A percentile compares a stretch with the other conserved stretches of the same genome.
Conservation (phyloP, 2,329 filamentous ascomycete genomes). For the Chaetothyriales sp. region DNA sequence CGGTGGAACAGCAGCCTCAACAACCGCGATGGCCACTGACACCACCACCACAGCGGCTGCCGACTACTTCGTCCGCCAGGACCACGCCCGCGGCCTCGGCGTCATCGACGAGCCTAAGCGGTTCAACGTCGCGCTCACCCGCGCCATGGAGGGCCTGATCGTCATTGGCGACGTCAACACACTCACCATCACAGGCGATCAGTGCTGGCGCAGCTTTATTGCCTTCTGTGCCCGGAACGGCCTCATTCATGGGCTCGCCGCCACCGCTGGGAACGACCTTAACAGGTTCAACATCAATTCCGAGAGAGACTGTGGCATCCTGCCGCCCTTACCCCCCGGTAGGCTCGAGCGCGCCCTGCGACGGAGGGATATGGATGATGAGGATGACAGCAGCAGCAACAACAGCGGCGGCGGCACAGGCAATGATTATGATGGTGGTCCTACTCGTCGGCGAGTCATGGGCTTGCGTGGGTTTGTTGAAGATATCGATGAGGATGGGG, state of each 20-base stretch:
- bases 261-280: neutral
- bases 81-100: slow-evolving; percentile 21
- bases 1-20: neutral
- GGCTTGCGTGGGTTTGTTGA: neutral
- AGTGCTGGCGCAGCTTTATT: neutral
- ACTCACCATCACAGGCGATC: slow-evolving; percentile 10
- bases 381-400: too few relatives aligned
- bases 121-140: slow-evolving; percentile 29
- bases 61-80: neutral
- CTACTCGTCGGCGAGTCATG: neutral
- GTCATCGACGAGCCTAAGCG: slow-evolving; percentile 28
- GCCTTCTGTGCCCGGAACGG: neutral
- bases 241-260: neutral
- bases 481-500: neutral
- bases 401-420: neutral
- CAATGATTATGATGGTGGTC: too few relatives aligned
- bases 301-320: neutral
- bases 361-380: neutral
- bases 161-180: slow-evolving; percentile 22
- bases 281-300: too few relatives aligned
- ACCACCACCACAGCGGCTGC: neutral
- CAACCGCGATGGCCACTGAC: neutral
- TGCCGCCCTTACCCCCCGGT: neutral
- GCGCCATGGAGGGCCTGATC: slow-evolving; percentile 24
- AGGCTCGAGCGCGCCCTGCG: neutral